Percentiles rank a stretch among this genome's conserved stretches.
Evolutionary conservation across 331 rosid genomes (phyloP).

Genomic region (Acacia pycnantha): DNA sequence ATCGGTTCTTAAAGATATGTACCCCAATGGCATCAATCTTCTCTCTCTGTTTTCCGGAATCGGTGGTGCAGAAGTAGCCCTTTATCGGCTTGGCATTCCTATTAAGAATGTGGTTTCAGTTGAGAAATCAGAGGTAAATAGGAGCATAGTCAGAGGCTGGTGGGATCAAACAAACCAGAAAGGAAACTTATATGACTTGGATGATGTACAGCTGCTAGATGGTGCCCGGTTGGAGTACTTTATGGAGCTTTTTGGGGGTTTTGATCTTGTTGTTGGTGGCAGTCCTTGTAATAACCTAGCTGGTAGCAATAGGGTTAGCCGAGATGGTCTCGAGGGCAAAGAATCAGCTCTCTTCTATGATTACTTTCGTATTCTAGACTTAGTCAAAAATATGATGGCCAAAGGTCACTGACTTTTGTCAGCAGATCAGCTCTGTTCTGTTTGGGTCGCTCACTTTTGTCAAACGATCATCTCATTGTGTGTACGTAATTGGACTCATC

Average conservation of each 20-base stretch:
- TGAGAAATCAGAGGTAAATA: constrained; percentile 72
- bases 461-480: background rate
- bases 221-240: constrained; percentile 51
- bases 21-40: constrained; percentile 76
- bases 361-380: constrained; percentile 68
- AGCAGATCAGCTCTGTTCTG: background rate
- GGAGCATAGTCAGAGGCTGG: constrained; percentile 83
- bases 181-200: constrained; percentile 64
- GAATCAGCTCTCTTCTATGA: constrained; percentile 82
- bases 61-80: constrained; percentile 96
- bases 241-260: constrained; percentile 64
- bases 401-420: constrained; percentile 29
- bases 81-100: constrained; percentile 75
- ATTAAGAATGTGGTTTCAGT: constrained; percentile 83
- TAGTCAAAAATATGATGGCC: constrained; percentile 56
- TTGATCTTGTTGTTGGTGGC: constrained; percentile 91
- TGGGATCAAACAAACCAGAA: constrained; percentile 97
- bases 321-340: constrained; percentile 89
- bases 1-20: constrained; percentile 78
- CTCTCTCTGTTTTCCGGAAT: constrained; percentile 97
- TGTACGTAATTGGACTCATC: background rate
- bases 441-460: background rate
- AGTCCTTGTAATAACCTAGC: constrained; percentile 95
- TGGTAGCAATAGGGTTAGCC: constrained; percentile 82
- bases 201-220: constrained; percentile 56